phyloP scores from a whole-genome alignment of 129 eudicot species.

The Smallanthus sonchifolius region DNA sequence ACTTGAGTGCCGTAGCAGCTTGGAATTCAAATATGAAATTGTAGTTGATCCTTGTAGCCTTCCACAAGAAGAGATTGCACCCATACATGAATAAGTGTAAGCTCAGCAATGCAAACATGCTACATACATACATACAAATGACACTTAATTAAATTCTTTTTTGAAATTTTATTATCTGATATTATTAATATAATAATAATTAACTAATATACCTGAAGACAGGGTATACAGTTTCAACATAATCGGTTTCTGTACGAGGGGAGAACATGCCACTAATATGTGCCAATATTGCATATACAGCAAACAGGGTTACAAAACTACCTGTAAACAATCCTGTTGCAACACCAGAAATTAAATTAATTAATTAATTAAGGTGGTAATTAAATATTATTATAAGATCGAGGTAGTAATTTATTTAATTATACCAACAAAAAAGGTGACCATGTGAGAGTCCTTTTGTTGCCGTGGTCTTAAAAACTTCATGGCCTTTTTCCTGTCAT shows the following conservation, averaged over 20 bases:
- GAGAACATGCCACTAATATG: constrained; percentile 86
- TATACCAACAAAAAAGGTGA: constrained; percentile 88
- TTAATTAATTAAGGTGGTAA: neutral
- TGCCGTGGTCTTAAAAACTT: constrained; percentile 85
- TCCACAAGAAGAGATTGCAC: constrained; percentile 90
- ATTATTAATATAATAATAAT: too few relatives aligned
- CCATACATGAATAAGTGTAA: constrained; percentile 91
- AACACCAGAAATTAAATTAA: neutral
- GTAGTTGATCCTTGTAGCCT: constrained; percentile 78
- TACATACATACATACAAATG: constrained; percentile 23
- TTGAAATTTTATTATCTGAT: too few relatives aligned
- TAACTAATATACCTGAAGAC: too few relatives aligned
- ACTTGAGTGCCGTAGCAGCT: constrained; percentile 63
- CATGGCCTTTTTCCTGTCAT: constrained; percentile 96
- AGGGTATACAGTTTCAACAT: constrained; percentile 88
- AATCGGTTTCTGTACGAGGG: constrained; percentile 41
- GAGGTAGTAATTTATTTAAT: neutral
- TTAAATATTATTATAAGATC: too few relatives aligned
- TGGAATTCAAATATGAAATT: constrained; percentile 85
- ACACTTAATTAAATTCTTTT: too few relatives aligned
- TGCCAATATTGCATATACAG: constrained; percentile 75
- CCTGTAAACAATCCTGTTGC: constrained; percentile 89
- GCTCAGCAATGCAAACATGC: constrained; percentile 87
- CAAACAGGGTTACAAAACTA: constrained; percentile 67
- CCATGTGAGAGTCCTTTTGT: constrained; percentile 80